Percentiles rank a stretch among this genome's conserved stretches.
These are phyloP conservation scores for Hanseniaspora jakobsenii DNA, from an alignment of 805 yeast genomes.

Conservation along the genomic window DNA sequence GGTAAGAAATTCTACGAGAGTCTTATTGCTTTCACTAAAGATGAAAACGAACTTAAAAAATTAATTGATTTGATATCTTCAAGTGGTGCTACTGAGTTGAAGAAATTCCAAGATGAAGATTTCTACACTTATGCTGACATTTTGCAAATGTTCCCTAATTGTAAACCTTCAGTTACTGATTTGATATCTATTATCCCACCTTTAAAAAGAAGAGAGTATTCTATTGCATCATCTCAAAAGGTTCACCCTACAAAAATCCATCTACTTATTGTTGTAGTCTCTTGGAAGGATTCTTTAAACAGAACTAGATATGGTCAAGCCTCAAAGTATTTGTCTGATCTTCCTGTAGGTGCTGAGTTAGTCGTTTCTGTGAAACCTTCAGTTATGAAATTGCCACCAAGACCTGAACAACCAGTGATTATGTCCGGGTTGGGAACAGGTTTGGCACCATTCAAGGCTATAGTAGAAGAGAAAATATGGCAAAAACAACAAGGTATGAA, in stretches of 20 bases:
- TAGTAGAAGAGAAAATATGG: slow-evolving; percentile 88
- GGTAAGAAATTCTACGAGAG: slow-evolving; percentile 88
- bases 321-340: slow-evolving; percentile 76
- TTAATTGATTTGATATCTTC: slow-evolving; percentile 56
- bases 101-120: slow-evolving; percentile 73
- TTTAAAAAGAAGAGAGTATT: slow-evolving; percentile 91
- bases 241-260: slow-evolving; percentile 86
- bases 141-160: slow-evolving; percentile 57
- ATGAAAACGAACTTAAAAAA: slow-evolving; percentile 50
- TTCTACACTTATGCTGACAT: slow-evolving; percentile 72
- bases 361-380: slow-evolving; percentile 94
- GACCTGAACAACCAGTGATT: slow-evolving; percentile 75
- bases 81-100: slow-evolving; percentile 75
- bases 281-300: slow-evolving; percentile 81
- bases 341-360: slow-evolving; percentile 67
- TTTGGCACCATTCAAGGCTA: slow-evolving; percentile 95
- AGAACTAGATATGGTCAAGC: slow-evolving; percentile 87
- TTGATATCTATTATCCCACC: slow-evolving; percentile 67
- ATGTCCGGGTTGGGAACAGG: slow-evolving; percentile 98
- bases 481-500: slow-evolving; percentile 79
- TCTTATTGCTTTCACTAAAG: slow-evolving; percentile 58
- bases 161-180: slow-evolving; percentile 61
- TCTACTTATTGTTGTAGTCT: slow-evolving; percentile 85
- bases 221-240: slow-evolving; percentile 92
- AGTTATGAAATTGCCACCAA: slow-evolving; percentile 89